Evolutionary conservation across 345 rosid genomes (phyloP).

Genomic region (Pistacia vera): DNA sequence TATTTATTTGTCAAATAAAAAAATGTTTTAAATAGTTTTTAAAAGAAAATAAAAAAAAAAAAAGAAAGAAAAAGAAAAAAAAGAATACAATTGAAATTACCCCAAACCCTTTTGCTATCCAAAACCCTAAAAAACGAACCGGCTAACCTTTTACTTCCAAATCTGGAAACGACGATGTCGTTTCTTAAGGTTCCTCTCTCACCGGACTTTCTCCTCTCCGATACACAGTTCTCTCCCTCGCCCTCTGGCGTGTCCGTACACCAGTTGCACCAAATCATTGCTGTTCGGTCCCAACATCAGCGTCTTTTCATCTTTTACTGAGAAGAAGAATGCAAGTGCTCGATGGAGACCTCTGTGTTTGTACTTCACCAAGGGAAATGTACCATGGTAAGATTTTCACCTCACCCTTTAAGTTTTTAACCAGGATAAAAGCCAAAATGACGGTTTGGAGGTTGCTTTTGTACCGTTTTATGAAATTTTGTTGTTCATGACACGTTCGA

Average conservation of each 20-base stretch:
- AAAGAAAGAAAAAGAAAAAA: too few relatives aligned
- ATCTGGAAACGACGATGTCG: slow-evolving; percentile 6
- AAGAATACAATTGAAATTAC: neutral
- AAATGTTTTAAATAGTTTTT: too few relatives aligned
- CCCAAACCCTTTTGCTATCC: neutral
- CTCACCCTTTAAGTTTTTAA: neutral
- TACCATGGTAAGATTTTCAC: slow-evolving; percentile 48
- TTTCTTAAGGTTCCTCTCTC: slow-evolving; percentile 23
- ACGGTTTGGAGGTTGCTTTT: neutral
- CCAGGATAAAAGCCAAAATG: neutral
- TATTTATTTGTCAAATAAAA: too few relatives aligned
- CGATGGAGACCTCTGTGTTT: slow-evolving; percentile 85
- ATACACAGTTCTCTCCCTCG: slow-evolving; percentile 7
- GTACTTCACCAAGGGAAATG: slow-evolving; percentile 89
- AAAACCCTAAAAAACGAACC: neutral
- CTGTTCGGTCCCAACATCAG: slow-evolving; percentile 2
- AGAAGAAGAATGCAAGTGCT: neutral
- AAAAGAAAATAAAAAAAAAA: too few relatives aligned
- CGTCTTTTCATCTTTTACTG: slow-evolving; percentile 18
- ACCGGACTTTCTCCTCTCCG: slow-evolving; percentile 12
- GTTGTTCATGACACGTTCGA: slow-evolving; percentile 38
- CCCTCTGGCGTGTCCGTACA: slow-evolving; percentile 23
- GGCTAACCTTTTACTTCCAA: neutral
- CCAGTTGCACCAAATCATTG: slow-evolving; percentile 15
- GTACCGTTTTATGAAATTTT: neutral